Evolutionary conservation across 2,329 filamentous ascomycete genomes (phyloP), one percentile per base, ranked within the genome.

Genomic region (Orbilia brochopaga): DNA sequence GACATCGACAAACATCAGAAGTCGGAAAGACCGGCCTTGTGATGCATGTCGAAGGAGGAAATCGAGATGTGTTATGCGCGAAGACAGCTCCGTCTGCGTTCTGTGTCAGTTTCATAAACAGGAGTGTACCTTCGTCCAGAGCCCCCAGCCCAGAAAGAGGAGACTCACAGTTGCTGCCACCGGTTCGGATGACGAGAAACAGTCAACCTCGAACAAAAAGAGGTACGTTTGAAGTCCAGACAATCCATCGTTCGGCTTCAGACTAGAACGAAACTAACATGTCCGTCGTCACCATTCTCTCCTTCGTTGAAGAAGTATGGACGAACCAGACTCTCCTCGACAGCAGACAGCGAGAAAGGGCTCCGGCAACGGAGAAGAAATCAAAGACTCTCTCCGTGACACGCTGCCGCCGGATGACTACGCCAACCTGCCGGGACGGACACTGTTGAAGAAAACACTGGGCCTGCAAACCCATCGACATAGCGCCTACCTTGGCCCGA

Each of bases 401-500:
- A 74, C 67, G 10, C 60, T 72, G 1, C 67, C 67, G 32, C 67
- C 67, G 7, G 67, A 72, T 37, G 67, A 72, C 24, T 72, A 72
- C 24, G 67, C 67, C 50, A 72, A 72, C 32, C 44, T 72, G 13
- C 67, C 32, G 46, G 67, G 67, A n/a, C 67, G 48, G 42, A 72
- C 67, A 11, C 60, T 72, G 13, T 54, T 72, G 42, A 72, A 72
- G 60, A 72, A 72, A 51, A 72, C 87, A 15, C 82, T 94, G 66
- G 90, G 90, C 69, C 83, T 94, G 75, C 90, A 93, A 78, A 83
- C 86, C 77, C 88, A 91, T 79, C 87, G 89, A 72, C 91, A 89
- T 79, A 91, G 89, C 80, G 89, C 91, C 80, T 91, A 93, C 78
- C 90, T 94, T 76, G 90, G 90, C 24, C 86, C 89, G 66, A 93